Base-by-base conservation (phyloP, 352 stramenopile genomes). In the Discostella stelligera region DNA sequence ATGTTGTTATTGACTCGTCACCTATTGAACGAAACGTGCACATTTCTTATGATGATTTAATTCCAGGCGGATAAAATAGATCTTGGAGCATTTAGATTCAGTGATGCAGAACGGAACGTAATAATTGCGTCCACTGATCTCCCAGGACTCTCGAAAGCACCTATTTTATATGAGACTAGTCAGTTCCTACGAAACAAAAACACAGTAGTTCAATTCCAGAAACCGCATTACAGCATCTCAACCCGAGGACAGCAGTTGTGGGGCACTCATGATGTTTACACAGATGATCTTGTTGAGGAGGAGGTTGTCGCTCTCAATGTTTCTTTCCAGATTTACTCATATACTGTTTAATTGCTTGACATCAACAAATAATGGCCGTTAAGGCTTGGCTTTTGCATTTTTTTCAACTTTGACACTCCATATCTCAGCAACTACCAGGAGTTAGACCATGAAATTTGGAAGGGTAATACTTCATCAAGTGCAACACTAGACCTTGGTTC, bases 231-330 rank as follows among this genome's bases (percentile, higher is more conserved):
- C 68, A 83, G 73, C 61, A 63, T 73, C 32, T 74, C 73, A 62
- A 74, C 25, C 13, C 7, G 66, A 37, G 78, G 78, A 9, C 41
- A 78, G 14, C 32, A 65, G 32, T 56, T 85, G 16, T 85, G 78
- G 78, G 78, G 78, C 20, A 85, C 72, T 41, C 62, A 78, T 44
- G 67, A 80, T 69, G 78, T 83, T n/a, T 85, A 85, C 58, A 49
- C 55, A 23, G 73, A 85, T 71, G 64, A 82, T 25, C 6, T 79
- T 18, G 65, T 69, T 32, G 32, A 66, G 18, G 13, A 60, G 14
- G 74, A 77, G 6, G 30, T 64, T 50, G 25, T 82, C 11, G n/a
- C 27, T 49, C 39, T 82, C 16, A 23, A 41, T 37, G 20, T 82
- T 3, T 48, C 32, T 39, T 64, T 64, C 56, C 7, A 44, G 37